Evolutionary conservation across 2,329 filamentous ascomycete species (phyloP).

Genomic region (Talaromyces sp.): DNA sequence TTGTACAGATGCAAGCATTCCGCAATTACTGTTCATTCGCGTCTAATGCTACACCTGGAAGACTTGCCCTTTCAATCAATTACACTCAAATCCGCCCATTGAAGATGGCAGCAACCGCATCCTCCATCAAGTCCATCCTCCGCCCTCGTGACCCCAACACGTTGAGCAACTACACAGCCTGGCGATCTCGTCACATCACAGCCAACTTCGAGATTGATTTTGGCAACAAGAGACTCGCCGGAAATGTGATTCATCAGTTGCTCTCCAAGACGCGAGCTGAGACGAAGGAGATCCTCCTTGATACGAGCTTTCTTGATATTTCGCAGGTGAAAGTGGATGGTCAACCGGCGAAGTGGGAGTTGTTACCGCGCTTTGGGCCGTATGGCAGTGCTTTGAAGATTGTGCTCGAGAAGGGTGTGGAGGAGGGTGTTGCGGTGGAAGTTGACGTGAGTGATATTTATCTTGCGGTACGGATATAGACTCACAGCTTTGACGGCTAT

Average conservation of each 20-base stretch:
- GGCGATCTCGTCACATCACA: constrained; percentile 76
- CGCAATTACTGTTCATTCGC: neutral
- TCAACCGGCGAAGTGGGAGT: constrained; percentile 59
- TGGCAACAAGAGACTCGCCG: constrained; percentile 67
- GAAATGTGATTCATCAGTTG: constrained; percentile 69
- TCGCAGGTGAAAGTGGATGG: constrained; percentile 65
- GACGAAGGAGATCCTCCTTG: constrained; percentile 73
- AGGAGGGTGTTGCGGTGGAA: constrained; percentile 44
- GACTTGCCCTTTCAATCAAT: neutral
- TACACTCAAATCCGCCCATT: neutral
- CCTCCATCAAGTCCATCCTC: constrained; percentile 27
- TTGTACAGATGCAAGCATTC: neutral
- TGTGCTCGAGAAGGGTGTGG: constrained; percentile 43
- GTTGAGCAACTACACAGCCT: constrained; percentile 83
- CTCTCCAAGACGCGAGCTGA: constrained; percentile 69
- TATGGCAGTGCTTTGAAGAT: constrained; percentile 52
- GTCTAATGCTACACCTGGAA: neutral
- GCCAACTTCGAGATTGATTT: constrained; percentile 82
- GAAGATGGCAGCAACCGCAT: constrained; percentile 35
- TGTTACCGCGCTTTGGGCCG: constrained; percentile 65
- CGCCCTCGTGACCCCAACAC: constrained; percentile 76
- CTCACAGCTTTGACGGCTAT: neutral
- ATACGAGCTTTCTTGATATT: constrained; percentile 79
- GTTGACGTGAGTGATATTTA: constrained; percentile 37
- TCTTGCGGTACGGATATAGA: constrained; percentile 1